Conservation (phyloP, 345 rosid species). For the Eucalyptus pauciflora region DNA sequence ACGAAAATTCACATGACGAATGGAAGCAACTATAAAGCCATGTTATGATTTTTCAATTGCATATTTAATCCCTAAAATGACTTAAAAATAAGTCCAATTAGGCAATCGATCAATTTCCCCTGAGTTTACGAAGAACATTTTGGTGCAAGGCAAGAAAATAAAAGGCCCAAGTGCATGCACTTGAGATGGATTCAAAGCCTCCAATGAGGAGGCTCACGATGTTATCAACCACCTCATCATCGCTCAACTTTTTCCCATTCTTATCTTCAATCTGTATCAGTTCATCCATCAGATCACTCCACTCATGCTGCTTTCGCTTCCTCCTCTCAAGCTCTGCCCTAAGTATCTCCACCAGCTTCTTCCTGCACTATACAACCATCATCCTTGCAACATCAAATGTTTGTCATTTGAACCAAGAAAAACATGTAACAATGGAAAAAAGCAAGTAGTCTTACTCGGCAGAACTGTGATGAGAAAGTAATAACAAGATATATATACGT, state of each 20-base stretch:
- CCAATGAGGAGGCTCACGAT: conserved; percentile 12
- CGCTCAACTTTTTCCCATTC: conserved; percentile 7
- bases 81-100: not conserved
- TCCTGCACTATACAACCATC: conserved; percentile 3
- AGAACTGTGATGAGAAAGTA: too few relatives aligned
- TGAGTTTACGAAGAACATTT: not conserved
- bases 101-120: not conserved
- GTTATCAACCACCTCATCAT: conserved; percentile 20
- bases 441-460: not conserved
- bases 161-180: conserved; percentile 14
- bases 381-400: too few relatives aligned
- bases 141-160: conserved; percentile 21
- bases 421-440: not conserved
- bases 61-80: not conserved
- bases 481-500: too few relatives aligned
- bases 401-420: too few relatives aligned
- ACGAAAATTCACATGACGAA: not conserved
- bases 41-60: not conserved
- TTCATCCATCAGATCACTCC: conserved; percentile 24
- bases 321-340: conserved; percentile 9
- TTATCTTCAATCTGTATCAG: conserved; percentile 22
- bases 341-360: conserved; percentile 10
- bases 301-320: not conserved
- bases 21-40: not conserved
- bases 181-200: conserved; percentile 13